Conservation (phyloP, 192 early-diverging fungal genomes). For the Coemansia brasiliensis region DNA sequence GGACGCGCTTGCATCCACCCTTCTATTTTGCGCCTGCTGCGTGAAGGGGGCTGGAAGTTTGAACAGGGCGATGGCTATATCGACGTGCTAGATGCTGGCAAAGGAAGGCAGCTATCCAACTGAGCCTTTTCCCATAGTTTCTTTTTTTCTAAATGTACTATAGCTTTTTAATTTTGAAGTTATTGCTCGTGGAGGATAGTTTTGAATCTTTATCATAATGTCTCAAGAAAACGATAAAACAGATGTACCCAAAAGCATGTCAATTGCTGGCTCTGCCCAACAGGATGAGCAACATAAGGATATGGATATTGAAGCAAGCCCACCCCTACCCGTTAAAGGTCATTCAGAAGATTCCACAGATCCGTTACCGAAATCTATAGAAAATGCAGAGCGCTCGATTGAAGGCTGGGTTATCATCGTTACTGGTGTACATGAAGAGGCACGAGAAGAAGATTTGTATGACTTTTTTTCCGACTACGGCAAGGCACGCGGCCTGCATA, state of each 20-base stretch:
- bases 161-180: background rate
- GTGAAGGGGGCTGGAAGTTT: constrained; percentile 59
- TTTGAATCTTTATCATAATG: background rate
- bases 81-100: constrained; percentile 28
- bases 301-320: constrained; percentile 10
- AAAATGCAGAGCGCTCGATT: constrained; percentile 55
- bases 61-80: constrained; percentile 59
- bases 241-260: constrained; percentile 1
- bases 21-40: constrained; percentile 50
- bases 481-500: constrained; percentile 83
- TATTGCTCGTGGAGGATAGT: background rate
- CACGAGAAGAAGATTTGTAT: constrained; percentile 84
- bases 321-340: background rate
- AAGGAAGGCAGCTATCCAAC: constrained; percentile 1
- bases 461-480: constrained; percentile 91
- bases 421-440: constrained; percentile 92
- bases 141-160: background rate
- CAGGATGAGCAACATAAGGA: background rate
- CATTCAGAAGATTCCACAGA: background rate
- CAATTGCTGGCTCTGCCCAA: constrained; percentile 21
- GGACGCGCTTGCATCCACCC: constrained; percentile 60
- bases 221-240: background rate
- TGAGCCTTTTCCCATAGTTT: too few relatives aligned
- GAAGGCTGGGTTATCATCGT: constrained; percentile 97
- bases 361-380: background rate